A percentile compares a stretch with the other conserved stretches of the same genome.
Conservation (phyloP, 1,284 basidiomycete genomes). For the Limonomyces culmigenus region DNA sequence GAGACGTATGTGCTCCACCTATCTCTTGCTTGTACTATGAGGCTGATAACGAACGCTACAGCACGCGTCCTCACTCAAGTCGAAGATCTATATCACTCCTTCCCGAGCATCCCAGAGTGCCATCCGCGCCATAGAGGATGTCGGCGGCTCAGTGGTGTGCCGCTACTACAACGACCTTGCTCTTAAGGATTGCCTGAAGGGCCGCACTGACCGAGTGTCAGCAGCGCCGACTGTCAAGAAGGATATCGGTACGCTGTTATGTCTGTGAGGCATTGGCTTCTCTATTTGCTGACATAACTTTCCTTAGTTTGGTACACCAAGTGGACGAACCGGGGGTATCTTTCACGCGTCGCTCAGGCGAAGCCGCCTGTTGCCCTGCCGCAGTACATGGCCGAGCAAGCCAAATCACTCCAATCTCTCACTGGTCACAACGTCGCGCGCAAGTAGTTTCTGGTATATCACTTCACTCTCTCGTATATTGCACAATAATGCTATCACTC, state of each 20-base stretch:
- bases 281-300: slow-evolving; percentile 3
- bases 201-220: slow-evolving; percentile 44
- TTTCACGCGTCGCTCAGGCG: slow-evolving; percentile 33
- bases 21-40: slow-evolving; percentile 2
- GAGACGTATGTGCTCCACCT: slow-evolving; percentile 35
- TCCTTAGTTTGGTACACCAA: slow-evolving; percentile 60
- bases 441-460: no score
- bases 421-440: no score
- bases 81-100: slow-evolving; percentile 68
- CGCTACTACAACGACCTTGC: slow-evolving; percentile 86
- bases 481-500: no score
- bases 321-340: slow-evolving; percentile 55
- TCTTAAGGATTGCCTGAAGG: slow-evolving; percentile 68
- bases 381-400: no score
- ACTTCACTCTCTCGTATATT: no score
- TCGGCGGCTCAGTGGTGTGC: slow-evolving; percentile 77
- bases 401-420: no score
- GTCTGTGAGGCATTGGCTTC: not conserved
- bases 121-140: slow-evolving; percentile 68
- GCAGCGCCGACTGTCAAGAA: slow-evolving; percentile 73
- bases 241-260: slow-evolving; percentile 55
- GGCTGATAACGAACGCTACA: slow-evolving; percentile 13
- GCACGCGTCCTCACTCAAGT: slow-evolving; percentile 52
- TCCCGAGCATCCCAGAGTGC: slow-evolving; percentile 81
- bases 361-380: no score